Percentiles rank a stretch among this genome's conserved stretches.
Evolutionary conservation across 805 yeast genomes (phyloP).

Genomic region (Cyberlindnera euphorbiiphila): DNA sequence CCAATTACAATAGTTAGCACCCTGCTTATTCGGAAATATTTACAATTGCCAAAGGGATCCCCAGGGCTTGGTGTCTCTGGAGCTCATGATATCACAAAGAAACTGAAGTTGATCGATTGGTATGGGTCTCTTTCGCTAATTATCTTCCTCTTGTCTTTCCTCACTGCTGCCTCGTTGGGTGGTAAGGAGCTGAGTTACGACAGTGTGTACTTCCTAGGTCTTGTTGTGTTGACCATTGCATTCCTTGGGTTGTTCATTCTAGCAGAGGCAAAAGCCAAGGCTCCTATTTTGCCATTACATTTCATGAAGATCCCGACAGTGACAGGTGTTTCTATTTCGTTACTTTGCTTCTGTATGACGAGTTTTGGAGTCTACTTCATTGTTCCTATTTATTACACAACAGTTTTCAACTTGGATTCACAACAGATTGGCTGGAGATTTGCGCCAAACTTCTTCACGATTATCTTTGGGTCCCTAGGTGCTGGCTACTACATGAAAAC

Average conservation of each 20-base stretch:
- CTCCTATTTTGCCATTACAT: conserved; percentile 61
- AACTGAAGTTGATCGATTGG: conserved; percentile 55
- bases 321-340: conserved; percentile 58
- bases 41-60: conserved; percentile 44
- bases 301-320: conserved; percentile 56
- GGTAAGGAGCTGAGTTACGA: conserved; percentile 43
- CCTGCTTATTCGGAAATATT: conserved; percentile 35
- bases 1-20: conserved; percentile 46
- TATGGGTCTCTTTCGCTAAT: conserved; percentile 46
- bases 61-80: conserved; percentile 50
- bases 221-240: conserved; percentile 31
- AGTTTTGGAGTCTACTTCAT: conserved; percentile 46
- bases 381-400: conserved; percentile 56
- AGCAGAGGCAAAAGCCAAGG: conserved; percentile 40
- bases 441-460: conserved; percentile 57
- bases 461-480: conserved; percentile 56
- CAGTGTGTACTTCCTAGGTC: conserved; percentile 32
- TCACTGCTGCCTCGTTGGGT: conserved; percentile 51
- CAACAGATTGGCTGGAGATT: conserved; percentile 56
- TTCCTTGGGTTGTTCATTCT: conserved; percentile 41
- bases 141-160: conserved; percentile 38
- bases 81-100: conserved; percentile 37
- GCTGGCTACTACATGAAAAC: conserved; percentile 62
- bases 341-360: conserved; percentile 46
- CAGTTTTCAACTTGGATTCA: conserved; percentile 50